Evolutionary conservation across 179 eudicot genomes (phyloP), one percentile per base, ranked within the genome.

Genomic region (Beta lomatogona): DNA sequence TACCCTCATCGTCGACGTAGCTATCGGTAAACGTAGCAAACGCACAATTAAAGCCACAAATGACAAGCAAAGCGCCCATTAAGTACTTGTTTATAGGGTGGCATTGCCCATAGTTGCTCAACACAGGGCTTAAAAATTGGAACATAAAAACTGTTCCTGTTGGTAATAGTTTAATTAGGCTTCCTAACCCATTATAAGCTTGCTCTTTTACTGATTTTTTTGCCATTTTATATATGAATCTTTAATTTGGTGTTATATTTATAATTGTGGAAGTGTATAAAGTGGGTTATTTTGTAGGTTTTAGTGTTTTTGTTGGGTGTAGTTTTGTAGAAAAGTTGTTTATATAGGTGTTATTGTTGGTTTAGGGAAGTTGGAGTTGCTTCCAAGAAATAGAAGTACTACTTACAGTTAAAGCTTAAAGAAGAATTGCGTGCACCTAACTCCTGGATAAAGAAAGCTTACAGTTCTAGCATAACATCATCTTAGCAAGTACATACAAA

Each of bases 131-230:
- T 18, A 87, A 69, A 75, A 87, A 87, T 69, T 87, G 89, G 86
- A 54, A 87, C 44, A 82, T 6, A 76, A 87, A 87, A 55, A 87
- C 84, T n/a, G 89, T 87, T 54, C 87, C 89, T 6, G 89, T 87
- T 45, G 89, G 89, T 54, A 87, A 84, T 25, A 84, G 82, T 57
- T 74, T 82, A 14, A 84, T 57, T 14, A 87, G 89, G 85, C 77
- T 87, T 2, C 80, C 83, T 63, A 87, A 46, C 0, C 87, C 85
- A 13, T 60, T 82, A n/a, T 61, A 75, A 28, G 85, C 85, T 31
- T 69, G 75, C 58, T 75, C 68, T 41, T 82, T 82, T 1, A 79
- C 1, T 14, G 78, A 59, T 36, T 52, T 55, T 54, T 76, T 74
- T 2, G 71, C 54, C 84, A 82, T 82, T 48, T 58, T 60, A 2